phyloP scores from a whole-genome alignment of 2,329 filamentous ascomycete genomes.

The Penicillium sp. region DNA sequence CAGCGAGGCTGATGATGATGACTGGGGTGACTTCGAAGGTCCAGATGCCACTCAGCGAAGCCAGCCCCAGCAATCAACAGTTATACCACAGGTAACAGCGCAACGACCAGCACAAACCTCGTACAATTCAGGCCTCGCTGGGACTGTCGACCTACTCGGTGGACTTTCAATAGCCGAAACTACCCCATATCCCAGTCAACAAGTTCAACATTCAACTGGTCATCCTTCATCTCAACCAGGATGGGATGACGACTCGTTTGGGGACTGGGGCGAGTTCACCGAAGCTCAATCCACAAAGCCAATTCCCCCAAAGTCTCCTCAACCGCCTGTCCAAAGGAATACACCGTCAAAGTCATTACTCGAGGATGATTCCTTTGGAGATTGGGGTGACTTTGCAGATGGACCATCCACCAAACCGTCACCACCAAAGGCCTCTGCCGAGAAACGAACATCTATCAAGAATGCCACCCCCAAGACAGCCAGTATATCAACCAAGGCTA shows the following conservation, averaged over 20 bases:
- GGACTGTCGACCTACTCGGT: conserved; percentile 37
- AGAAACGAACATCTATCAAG: neutral
- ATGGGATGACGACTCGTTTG: conserved; percentile 29
- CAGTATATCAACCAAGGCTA: neutral
- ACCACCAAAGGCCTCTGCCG: conserved; percentile 14
- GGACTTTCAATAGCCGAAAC: conserved; percentile 39
- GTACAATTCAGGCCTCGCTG: conserved; percentile 9
- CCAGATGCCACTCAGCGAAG: conserved; percentile 34
- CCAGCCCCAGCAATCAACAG: conserved; percentile 8
- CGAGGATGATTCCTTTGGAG: conserved; percentile 28
- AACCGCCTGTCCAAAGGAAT: neutral
- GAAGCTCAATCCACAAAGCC: conserved; percentile 21
- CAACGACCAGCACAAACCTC: conserved; percentile 5
- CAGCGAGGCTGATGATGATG: conserved; percentile 46
- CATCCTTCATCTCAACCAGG: conserved; percentile 23
- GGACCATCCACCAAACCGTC: conserved; percentile 15
- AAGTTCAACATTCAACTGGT: conserved; percentile 15
- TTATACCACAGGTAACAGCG: neutral
- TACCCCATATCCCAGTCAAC: conserved; percentile 15
- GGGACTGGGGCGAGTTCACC: conserved; percentile 32
- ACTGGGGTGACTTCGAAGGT: conserved; percentile 55
- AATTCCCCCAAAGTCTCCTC: conserved; percentile 23
- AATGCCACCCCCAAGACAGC: neutral
- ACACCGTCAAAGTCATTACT: conserved; percentile 1
- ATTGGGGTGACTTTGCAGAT: conserved; percentile 33